A percentile compares a stretch with the other conserved stretches of the same genome.
Conservation (phyloP, 352 stramenopile species). For the Saprolegnia parasitica region DNA sequence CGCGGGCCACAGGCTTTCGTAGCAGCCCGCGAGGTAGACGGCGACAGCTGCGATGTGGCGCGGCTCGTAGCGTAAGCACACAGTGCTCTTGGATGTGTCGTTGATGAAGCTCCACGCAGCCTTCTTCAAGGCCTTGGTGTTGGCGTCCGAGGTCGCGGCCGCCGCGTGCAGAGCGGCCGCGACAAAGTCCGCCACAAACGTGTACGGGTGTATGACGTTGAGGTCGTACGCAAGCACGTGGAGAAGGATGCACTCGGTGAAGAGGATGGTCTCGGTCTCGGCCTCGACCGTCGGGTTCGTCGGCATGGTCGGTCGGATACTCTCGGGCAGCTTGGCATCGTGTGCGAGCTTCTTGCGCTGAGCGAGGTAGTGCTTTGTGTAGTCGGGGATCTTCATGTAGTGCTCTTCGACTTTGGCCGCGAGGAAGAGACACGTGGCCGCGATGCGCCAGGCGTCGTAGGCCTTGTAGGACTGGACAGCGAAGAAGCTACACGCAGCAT, state of each 20-base stretch:
- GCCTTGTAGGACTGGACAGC: conserved; percentile 78
- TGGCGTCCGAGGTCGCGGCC: conserved; percentile 44
- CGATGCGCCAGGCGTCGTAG: conserved; percentile 83
- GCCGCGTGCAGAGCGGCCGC: conserved; percentile 59
- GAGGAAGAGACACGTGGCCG: conserved; percentile 72
- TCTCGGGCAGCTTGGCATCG: conserved; percentile 41
- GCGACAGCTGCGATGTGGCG: conserved; percentile 63
- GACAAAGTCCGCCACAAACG: conserved; percentile 85
- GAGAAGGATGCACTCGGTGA: conserved; percentile 77
- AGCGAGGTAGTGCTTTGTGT: conserved; percentile 70
- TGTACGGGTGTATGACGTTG: conserved; percentile 81
- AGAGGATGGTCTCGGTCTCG: conserved; percentile 58
- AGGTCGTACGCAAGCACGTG: conserved; percentile 82
- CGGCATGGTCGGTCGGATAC: conserved; percentile 40
- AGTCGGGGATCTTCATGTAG: conserved; percentile 69
- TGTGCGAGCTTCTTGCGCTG: conserved; percentile 64
- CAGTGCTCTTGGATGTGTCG: conserved; percentile 80
- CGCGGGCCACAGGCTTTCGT: conserved; percentile 43
- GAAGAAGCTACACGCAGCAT: conserved; percentile 48
- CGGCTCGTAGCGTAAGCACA: conserved; percentile 73
- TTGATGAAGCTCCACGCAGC: conserved; percentile 88
- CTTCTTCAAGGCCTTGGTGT: conserved; percentile 64
- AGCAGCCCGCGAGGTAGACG: conserved; percentile 78
- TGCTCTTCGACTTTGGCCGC: conserved; percentile 82
- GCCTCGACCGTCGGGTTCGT: conserved; percentile 65